Percentiles rank a stretch among this genome's conserved stretches.
phyloP scores from a whole-genome alignment of 805 yeast genomes.

The Starmerella tilneyi region DNA sequence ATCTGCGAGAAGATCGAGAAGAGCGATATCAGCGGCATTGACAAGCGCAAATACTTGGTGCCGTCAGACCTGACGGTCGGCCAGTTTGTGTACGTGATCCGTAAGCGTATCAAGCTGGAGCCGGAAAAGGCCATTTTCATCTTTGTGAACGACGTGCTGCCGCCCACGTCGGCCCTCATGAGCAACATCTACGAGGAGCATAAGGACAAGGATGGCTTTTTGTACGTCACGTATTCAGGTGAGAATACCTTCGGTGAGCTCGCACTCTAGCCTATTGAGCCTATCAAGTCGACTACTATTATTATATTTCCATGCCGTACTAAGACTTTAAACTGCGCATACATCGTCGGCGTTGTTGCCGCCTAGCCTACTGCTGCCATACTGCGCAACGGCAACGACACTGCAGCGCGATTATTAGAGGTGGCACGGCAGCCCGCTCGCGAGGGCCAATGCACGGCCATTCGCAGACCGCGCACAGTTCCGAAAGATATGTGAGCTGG shows the following conservation, averaged over 20 bases:
- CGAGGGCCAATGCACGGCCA: too few species aligned
- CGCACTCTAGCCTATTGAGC: slow-evolving; percentile 1
- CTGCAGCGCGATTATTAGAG: too few species aligned
- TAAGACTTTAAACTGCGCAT: too few species aligned
- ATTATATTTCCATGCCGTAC: background rate
- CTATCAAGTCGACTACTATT: background rate
- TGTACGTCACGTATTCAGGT: slow-evolving; percentile 91
- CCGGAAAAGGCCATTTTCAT: slow-evolving; percentile 97
- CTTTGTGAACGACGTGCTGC: slow-evolving; percentile 91
- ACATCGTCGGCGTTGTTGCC: too few species aligned
- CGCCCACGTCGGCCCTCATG: slow-evolving; percentile 97
- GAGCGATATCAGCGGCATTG: slow-evolving; percentile 90
- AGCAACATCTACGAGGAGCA: slow-evolving; percentile 91
- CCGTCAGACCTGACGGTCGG: slow-evolving; percentile 96
- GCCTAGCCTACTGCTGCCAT: too few species aligned
- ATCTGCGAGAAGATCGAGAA: slow-evolving; percentile 97
- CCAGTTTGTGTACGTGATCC: slow-evolving; percentile 92
- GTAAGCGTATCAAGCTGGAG: slow-evolving; percentile 90
- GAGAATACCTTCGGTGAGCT: slow-evolving; percentile 85
- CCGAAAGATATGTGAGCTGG: too few species aligned
- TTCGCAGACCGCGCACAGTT: too few species aligned
- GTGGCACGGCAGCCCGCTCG: too few species aligned
- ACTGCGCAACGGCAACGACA: too few species aligned
- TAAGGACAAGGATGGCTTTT: slow-evolving; percentile 94
- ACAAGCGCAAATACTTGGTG: slow-evolving; percentile 91